A percentile compares a stretch with the other conserved stretches of the same genome.
Evolutionary conservation across 2,329 filamentous ascomycete species (phyloP).

Genomic region (Diaporthe citriasiana): DNA sequence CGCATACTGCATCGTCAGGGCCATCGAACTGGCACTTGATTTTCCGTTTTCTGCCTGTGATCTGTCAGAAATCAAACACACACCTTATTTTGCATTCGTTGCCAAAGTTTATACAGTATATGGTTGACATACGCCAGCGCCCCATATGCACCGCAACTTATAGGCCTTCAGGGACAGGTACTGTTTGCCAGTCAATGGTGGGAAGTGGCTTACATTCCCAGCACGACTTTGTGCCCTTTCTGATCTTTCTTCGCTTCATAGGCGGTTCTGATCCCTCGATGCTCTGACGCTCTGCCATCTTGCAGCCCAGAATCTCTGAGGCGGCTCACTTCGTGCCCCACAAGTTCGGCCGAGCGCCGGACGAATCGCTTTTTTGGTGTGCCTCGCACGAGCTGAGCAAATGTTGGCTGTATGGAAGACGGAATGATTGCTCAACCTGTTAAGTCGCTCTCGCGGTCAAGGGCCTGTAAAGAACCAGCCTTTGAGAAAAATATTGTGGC

Average conservation of each 20-base stretch:
- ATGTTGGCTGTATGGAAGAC: neutral
- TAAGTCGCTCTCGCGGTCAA: neutral
- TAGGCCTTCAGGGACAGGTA: neutral
- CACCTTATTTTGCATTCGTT: too few species aligned
- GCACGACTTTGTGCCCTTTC: constrained; percentile 68
- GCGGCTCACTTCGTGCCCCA: neutral
- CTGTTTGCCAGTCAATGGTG: neutral
- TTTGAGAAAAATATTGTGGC: constrained; percentile 26
- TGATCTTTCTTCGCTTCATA: constrained; percentile 58
- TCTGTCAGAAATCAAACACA: neutral
- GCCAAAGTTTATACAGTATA: neutral
- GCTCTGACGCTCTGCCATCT: constrained; percentile 29
- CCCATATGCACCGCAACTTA: neutral
- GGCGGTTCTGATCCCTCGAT: constrained; percentile 43
- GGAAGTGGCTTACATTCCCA: constrained; percentile 63
- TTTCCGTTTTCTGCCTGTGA: constrained; percentile 59
- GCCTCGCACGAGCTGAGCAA: neutral
- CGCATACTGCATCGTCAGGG: constrained; percentile 56
- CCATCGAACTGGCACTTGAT: constrained; percentile 61
- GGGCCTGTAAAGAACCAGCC: neutral
- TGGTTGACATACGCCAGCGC: neutral
- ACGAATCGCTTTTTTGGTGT: constrained; percentile 24
- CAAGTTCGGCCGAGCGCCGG: constrained; percentile 41
- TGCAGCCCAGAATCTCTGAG: neutral
- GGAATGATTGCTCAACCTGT: neutral